Base-by-base conservation (phyloP, 2,329 filamentous ascomycete genomes). In the Teratosphaeria viscida region DNA sequence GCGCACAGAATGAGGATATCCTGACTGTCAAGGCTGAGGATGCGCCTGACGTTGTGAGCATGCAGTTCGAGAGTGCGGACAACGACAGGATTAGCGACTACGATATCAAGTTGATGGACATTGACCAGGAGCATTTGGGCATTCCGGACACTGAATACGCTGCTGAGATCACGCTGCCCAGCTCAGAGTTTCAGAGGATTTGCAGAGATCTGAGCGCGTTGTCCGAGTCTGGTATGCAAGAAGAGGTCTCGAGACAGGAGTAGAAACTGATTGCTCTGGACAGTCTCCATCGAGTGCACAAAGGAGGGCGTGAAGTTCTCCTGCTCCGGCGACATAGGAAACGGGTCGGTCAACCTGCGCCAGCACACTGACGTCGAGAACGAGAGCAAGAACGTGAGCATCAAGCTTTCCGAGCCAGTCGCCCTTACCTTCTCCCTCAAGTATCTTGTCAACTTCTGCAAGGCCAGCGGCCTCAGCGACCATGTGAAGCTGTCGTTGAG, bases 391-490 rank as follows among this genome's bases (percentile, higher is more conserved):
- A 89, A 92, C 72, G 88, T 97, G 69, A 84, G 90, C 65, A 96
- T 99, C 75, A 85, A 91, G 72, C 85, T 99, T 63, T 88, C 85
- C 47, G 95, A 99, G 79, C 90, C 94, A 57, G 94, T 99, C 62
- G 83, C 89, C 39, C 84, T 99, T 64, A 97, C 92, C 56, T 99
- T 99, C 81, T 97, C 94, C 37, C 88, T 99, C 71, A 99, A 99
- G 81, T 99, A 99, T 79, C 87, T 99, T 2, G 90, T 95, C 82
- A 97, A 97, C 84, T 99, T 99, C 81, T 97, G 94, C 88, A 99
- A 99, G 81, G 95, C 95, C 37, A 88, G 90, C 64, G 86, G 85
- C 57, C 81, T 99, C 62, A 92, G 92, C 47, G 79, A 76, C 67
- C 82, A 83, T 66, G 95, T 99, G 76, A 94, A 89, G 79, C 86